A percentile compares a stretch with the other conserved stretches of the same genome.
Evolutionary conservation across 345 rosid genomes (phyloP).

Genomic region (Syzygium oleosum): DNA sequence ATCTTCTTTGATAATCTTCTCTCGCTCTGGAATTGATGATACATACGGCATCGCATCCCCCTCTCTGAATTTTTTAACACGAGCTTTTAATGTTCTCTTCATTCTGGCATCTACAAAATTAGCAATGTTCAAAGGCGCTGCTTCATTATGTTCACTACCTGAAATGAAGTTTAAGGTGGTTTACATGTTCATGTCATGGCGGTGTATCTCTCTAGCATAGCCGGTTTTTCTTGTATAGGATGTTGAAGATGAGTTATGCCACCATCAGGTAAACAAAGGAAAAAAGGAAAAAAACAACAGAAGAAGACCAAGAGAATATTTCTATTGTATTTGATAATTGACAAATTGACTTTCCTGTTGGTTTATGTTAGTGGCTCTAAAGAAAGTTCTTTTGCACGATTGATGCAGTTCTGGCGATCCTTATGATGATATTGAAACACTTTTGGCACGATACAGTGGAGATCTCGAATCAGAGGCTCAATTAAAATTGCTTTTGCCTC

Average conservation of each 20-base stretch:
- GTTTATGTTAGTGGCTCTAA: not conserved
- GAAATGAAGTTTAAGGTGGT: too few species aligned
- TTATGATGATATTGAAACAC: conserved; percentile 38
- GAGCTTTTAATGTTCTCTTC: not conserved
- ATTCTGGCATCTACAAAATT: not conserved
- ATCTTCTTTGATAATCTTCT: not conserved
- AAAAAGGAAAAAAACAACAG: not conserved
- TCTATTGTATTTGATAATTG: not conserved
- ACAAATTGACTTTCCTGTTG: not conserved
- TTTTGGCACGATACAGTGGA: conserved; percentile 46
- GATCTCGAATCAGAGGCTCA: conserved; percentile 52
- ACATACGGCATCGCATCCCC: not conserved
- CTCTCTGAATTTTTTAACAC: not conserved
- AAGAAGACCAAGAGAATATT: not conserved
- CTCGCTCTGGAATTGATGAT: not conserved
- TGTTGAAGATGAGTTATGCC: not conserved
- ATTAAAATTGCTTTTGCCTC: conserved; percentile 61
- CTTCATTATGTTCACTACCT: not conserved
- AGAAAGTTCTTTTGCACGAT: not conserved
- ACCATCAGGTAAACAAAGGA: not conserved
- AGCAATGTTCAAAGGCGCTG: not conserved
- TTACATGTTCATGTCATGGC: not conserved
- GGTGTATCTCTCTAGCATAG: not conserved
- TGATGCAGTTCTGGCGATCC: conserved; percentile 64
- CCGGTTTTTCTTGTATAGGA: not conserved